These are phyloP conservation scores for Lipomyces orientalis DNA, from an alignment of 805 yeast genomes.

Conservation along the genomic window DNA sequence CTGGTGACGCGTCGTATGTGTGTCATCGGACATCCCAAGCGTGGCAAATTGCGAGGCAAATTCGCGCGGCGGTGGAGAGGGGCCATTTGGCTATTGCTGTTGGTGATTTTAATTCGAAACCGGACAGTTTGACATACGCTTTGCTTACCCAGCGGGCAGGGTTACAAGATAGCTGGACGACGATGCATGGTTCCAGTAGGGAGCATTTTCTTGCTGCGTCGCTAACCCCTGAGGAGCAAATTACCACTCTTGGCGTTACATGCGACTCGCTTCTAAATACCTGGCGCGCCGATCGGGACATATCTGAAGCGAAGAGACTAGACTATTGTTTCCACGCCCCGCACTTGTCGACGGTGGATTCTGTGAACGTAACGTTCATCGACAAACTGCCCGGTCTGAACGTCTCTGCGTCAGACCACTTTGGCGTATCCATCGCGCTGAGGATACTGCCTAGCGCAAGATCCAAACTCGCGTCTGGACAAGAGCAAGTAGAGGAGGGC, in stretches of 20 bases:
- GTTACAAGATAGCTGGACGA: constrained; percentile 45
- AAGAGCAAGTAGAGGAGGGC: constrained; percentile 23
- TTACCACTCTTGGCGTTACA: constrained; percentile 78
- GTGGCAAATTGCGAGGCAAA: constrained; percentile 84
- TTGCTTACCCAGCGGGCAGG: constrained; percentile 73
- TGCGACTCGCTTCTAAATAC: constrained; percentile 88
- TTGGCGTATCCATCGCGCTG: constrained; percentile 59
- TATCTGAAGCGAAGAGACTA: constrained; percentile 79
- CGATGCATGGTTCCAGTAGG: constrained; percentile 23
- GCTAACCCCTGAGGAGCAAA: constrained; percentile 55
- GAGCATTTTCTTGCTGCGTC: constrained; percentile 22
- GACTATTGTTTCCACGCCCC: constrained; percentile 87
- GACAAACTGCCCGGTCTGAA: constrained; percentile 59
- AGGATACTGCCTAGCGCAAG: constrained; percentile 27
- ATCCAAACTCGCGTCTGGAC: constrained; percentile 20
- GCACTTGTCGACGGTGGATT: constrained; percentile 55
- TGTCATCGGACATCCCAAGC: constrained; percentile 95
- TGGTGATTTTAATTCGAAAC: constrained; percentile 90
- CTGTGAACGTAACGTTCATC: constrained; percentile 76
- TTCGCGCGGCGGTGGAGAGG: constrained; percentile 63
- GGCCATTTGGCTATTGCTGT: constrained; percentile 88
- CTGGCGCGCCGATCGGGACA: constrained; percentile 66
- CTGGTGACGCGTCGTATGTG: constrained; percentile 86
- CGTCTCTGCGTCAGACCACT: constrained; percentile 87
- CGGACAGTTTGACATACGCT: constrained; percentile 81